A percentile compares a stretch with the other conserved stretches of the same genome.
Conservation (phyloP, 495 filamentous ascomycete species). For the Hyaloscypha hepaticicola region DNA sequence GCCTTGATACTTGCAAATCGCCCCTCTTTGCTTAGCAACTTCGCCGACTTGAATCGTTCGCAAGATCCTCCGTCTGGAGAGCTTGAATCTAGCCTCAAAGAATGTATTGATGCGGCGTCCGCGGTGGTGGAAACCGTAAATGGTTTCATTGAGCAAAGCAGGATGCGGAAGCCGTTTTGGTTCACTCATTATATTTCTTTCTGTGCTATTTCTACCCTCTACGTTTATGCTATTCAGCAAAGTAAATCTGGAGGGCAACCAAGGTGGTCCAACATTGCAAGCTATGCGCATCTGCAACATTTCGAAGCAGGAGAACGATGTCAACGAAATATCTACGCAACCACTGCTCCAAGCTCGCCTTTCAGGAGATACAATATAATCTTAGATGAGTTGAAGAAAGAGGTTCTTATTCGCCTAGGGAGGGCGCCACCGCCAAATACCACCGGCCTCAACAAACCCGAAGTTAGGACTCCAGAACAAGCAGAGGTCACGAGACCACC, state of each 20-base stretch:
- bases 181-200: not conserved
- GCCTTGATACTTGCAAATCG: slow-evolving; percentile 34
- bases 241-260: not conserved
- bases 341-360: not conserved
- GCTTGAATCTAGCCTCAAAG: not conserved
- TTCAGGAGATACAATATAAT: not conserved
- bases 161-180: not conserved
- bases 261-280: not conserved
- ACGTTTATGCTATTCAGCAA: not conserved
- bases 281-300: not conserved
- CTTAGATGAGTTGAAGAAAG: not conserved
- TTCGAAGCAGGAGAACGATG: not conserved
- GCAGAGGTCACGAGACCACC: not conserved
- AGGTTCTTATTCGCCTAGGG: not conserved
- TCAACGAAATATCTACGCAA: not conserved
- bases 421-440: not conserved
- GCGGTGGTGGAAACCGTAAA: not conserved
- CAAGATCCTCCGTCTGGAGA: not conserved
- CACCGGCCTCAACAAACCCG: not conserved
- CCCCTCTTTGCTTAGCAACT: not conserved
- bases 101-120: not conserved
- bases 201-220: not conserved
- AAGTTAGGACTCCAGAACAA: not conserved
- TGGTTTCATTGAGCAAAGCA: not conserved
- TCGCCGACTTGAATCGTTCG: not conserved